Conservation (phyloP, 495 filamentous ascomycete genomes). For the Lasiosphaeris hirsuta region DNA sequence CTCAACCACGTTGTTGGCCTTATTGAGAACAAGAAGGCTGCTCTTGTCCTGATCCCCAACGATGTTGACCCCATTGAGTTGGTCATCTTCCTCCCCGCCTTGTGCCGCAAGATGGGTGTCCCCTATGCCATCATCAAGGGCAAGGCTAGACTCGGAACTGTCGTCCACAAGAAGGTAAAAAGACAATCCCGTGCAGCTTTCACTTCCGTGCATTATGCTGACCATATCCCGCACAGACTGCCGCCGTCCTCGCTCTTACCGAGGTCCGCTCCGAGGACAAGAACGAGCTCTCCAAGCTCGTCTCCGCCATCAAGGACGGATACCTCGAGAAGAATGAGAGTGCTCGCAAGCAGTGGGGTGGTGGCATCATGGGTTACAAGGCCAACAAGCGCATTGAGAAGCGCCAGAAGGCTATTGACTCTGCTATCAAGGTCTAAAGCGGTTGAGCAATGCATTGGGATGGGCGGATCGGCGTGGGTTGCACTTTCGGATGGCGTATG, state of each 20-base stretch:
- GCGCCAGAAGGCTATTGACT: slow-evolving; percentile 92
- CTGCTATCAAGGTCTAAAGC: slow-evolving; percentile 88
- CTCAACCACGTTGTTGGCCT: slow-evolving; percentile 99
- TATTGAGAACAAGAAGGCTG: slow-evolving; percentile 99
- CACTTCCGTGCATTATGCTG: slow-evolving; percentile 13
- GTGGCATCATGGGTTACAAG: slow-evolving; percentile 99
- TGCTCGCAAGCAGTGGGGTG: slow-evolving; percentile 91
- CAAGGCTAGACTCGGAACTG: slow-evolving; percentile 97
- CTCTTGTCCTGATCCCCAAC: slow-evolving; percentile 95
- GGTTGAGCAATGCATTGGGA: slow-evolving; percentile 19
- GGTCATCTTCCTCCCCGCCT: slow-evolving; percentile 96
- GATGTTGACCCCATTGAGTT: slow-evolving; percentile 99
- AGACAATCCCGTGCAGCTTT: background rate
- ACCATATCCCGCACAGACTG: slow-evolving; percentile 59
- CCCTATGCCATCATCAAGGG: slow-evolving; percentile 99
- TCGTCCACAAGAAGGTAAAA: slow-evolving; percentile 96
- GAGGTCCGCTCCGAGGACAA: slow-evolving; percentile 98
- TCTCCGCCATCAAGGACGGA: slow-evolving; percentile 95
- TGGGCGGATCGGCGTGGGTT: slow-evolving; percentile 24
- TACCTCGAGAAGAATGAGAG: slow-evolving; percentile 96
- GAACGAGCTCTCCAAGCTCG: slow-evolving; percentile 91
- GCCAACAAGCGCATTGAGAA: slow-evolving; percentile 88
- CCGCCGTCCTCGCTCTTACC: slow-evolving; percentile 91
- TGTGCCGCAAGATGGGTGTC: slow-evolving; percentile 99
- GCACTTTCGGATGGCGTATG: slow-evolving; percentile 38